phyloP scores from a whole-genome alignment of 83 land plant genomes.

The Thuja plicata region DNA sequence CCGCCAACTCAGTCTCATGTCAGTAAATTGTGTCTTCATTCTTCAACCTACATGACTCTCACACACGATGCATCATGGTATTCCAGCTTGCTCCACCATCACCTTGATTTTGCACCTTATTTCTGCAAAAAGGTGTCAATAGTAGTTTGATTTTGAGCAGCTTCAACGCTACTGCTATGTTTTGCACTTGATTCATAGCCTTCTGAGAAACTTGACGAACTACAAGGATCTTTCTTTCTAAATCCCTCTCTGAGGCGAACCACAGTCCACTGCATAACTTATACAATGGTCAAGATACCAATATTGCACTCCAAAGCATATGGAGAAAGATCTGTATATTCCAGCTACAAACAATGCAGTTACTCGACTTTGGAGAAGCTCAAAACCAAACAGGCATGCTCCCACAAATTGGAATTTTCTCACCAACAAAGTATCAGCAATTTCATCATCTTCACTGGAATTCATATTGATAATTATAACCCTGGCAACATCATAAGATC shows the following conservation, averaged over 20 bases:
- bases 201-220: slow-evolving; percentile 97
- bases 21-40: too few species aligned
- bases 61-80: slow-evolving; percentile 32
- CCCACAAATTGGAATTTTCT: too few species aligned
- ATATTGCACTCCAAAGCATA: slow-evolving; percentile 97
- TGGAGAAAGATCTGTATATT: slow-evolving; percentile 79
- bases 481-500: too few species aligned
- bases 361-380: slow-evolving; percentile 88
- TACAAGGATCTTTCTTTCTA: slow-evolving; percentile 71
- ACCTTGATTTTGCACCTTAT: slow-evolving; percentile 33
- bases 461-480: too few species aligned
- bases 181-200: slow-evolving; percentile 97
- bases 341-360: too few species aligned
- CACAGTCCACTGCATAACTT: slow-evolving; percentile 95
- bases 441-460: too few species aligned
- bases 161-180: slow-evolving; percentile 90
- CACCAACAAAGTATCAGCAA: too few species aligned
- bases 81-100: slow-evolving; percentile 47
- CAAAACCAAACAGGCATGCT: slow-evolving; percentile 92
- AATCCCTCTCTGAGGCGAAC: slow-evolving; percentile 93
- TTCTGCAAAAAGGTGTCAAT: slow-evolving; percentile 41
- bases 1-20: too few species aligned
- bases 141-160: slow-evolving; percentile 65
- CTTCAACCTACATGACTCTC: too few species aligned
- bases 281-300: slow-evolving; percentile 99